Evolutionary conservation across 768 basidiomycete species (phyloP), one percentile per base, ranked within the genome.

Genomic region (Lactifluus piperatus): DNA sequence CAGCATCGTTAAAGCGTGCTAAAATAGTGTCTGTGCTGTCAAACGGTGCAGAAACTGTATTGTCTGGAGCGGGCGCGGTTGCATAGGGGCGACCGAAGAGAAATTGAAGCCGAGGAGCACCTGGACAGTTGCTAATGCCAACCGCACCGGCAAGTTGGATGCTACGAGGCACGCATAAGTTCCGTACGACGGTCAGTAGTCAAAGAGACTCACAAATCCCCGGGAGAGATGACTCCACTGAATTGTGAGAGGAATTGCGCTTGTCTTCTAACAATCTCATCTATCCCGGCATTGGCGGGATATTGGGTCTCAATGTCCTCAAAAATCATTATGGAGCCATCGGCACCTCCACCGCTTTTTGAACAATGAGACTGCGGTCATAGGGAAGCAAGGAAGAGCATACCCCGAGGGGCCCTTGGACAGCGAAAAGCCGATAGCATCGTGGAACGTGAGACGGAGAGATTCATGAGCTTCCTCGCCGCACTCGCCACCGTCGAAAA

Each of bases 321-420:
- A 68, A 81, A 81, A 1, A 71, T 68, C 58, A 79, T 72, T 60
- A 81, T 75, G 4, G 79, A 80, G 29, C 79, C 81, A 58, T 81
- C 80, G 46, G 69, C 70, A 3, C 71, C 71, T n/a, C 67, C 68
- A 39, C 71, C 69, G 26, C 62, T 16, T 45, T 36, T 18, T 32
- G 27, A 16, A 49, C 34, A 2, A 56, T 47, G 4, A 62, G 54
- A 10, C 51, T 14, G 16, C 18, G 11, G 11, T 51, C 22, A 4
- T 3, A 47, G 2, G 26, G 24, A 45, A 54, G 46, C n/a, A 58
- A 58, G 34, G 45, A 49, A 22, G 13, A 7, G 9, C 58, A 7
- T 27, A 61, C 63, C 63, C 65, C 37, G 60, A 57, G 16, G 60
- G 26, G 8, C 63, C 63, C 51, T 45, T 36, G 20, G 66, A 54